Base-by-base conservation (phyloP, 1,139 yeast species). In the Pichia sp. region DNA sequence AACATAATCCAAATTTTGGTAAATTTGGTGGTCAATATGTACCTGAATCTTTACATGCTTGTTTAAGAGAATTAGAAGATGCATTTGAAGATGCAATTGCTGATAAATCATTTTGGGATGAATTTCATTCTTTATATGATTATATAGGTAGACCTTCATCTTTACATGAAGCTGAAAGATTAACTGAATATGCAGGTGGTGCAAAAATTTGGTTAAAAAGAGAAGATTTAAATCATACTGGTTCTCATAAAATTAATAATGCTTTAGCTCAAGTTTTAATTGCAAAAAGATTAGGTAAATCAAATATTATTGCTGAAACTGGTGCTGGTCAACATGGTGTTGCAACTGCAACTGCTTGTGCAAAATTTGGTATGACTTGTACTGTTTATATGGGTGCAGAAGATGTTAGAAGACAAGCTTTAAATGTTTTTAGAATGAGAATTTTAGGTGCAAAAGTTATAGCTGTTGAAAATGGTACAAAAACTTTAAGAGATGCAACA, bases 261-360 rank as follows among this genome's bases (percentile, higher is more conserved):
- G 97, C 98, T 26, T 69, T 92, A 53, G 97, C 97, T 23, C 99
- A 92, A 71, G 92, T 87, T 25, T 73, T 92, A 51, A 74, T 92
- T 55, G 98, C 98, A 32, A 86, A 76, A 65, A 78, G 98, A 65
- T 73, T 94, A 56, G 98, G 98, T 41, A 92, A 92, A 71, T 80
- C 71, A 51, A 81, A 85, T 57, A 79, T 92, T 51, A 92, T 92
- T 63, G 99, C 99, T 38, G 99, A 92, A 70, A 92, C 99, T 38
- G 99, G 99, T 66, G 99, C 99, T 45, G 99, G 99, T 52, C 99
- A 92, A 71, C 99, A 92, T 64, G 99, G 99, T 70, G 99, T 92
- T 37, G 99, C 99, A 39, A 92, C 98, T 48, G 99, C 99, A 29
- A 92, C 98, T 46, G 97, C 96, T 0, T 90, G 96, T 69, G 99